These are phyloP conservation scores for Ogataea nakhonphanomensis DNA, from an alignment of 805 yeast genomes.

Conservation along the genomic window DNA sequence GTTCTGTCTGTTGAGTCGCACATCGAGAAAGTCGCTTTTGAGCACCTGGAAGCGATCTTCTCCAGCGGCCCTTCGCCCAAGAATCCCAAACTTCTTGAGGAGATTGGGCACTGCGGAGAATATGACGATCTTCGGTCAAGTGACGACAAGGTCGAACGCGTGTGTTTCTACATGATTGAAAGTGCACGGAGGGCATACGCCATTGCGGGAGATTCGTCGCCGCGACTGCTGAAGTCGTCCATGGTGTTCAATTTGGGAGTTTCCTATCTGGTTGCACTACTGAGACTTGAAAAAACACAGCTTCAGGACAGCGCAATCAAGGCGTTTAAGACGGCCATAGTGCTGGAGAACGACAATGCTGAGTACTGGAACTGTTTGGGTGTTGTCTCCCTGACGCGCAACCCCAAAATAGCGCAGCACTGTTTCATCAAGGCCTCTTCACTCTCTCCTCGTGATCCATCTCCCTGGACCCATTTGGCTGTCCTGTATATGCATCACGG, in stretches of 20 bases:
- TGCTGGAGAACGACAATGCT: conserved; percentile 63
- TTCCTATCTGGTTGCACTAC: conserved; percentile 49
- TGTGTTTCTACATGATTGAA: conserved; percentile 37
- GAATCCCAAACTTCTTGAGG: conserved; percentile 3
- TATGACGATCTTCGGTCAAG: conserved; percentile 18
- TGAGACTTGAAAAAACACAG: conserved; percentile 17
- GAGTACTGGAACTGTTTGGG: conserved; percentile 85
- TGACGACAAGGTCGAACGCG: conserved; percentile 25
- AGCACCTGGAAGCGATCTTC: conserved; percentile 30
- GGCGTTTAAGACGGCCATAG: conserved; percentile 63
- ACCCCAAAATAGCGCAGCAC: conserved; percentile 82
- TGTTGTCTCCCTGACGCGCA: conserved; percentile 58
- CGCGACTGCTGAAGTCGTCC: conserved; percentile 53
- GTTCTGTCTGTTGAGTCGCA: conserved; percentile 55
- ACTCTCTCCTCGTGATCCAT: conserved; percentile 62
- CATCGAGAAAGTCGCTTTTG: conserved; percentile 47
- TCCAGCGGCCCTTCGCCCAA: conserved; percentile 16
- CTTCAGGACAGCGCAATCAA: conserved; percentile 52
- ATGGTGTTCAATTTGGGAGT: conserved; percentile 68
- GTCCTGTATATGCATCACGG: conserved; percentile 64
- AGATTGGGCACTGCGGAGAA: conserved; percentile 3
- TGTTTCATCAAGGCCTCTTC: conserved; percentile 82
- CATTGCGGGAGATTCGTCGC: conserved; percentile 33
- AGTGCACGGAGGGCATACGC: conserved; percentile 45
- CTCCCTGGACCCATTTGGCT: conserved; percentile 80